These are phyloP conservation scores for Umbelopsis ramanniana DNA, from an alignment of 192 early-diverging fungal species.

Conservation along the genomic window DNA sequence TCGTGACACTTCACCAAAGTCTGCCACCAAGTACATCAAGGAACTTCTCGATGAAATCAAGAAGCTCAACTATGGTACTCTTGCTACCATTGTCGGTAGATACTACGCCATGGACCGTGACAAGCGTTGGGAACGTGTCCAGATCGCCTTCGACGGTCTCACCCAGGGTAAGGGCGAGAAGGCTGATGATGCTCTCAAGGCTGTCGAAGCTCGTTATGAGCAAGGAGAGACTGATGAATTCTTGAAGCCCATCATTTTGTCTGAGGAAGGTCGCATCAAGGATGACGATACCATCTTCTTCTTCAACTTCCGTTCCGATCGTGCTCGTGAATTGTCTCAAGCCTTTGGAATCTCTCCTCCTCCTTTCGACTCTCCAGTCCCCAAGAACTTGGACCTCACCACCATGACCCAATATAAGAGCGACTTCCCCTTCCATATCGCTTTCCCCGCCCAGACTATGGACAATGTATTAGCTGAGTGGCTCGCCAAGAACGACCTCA, in stretches of 20 bases:
- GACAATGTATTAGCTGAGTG: constrained; percentile 97
- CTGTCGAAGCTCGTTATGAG: constrained; percentile 86
- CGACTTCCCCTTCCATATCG: constrained; percentile 93
- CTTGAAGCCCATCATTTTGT: constrained; percentile 96
- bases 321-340: constrained; percentile 93
- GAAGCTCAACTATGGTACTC: constrained; percentile 76
- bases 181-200: constrained; percentile 61
- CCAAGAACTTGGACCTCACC: constrained; percentile 82
- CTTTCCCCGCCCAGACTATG: constrained; percentile 98
- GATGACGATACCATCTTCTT: constrained; percentile 92
- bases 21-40: constrained; percentile 78
- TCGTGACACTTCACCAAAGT: constrained; percentile 93
- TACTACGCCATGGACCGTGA: constrained; percentile 99
- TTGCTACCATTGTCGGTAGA: constrained; percentile 94
- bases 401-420: constrained; percentile 98
- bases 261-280: constrained; percentile 75
- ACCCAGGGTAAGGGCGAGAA: constrained; percentile 80
- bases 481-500: constrained; percentile 85
- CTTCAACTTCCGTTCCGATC: constrained; percentile 99
- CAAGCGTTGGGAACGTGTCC: constrained; percentile 99
- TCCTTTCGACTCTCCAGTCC: constrained; percentile 83
- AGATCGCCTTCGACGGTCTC: constrained; percentile 93
- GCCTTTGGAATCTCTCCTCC: constrained; percentile 85
- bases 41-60: constrained; percentile 69
- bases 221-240: constrained; percentile 99